These are phyloP conservation scores for Fusarium sp. DNA, from an alignment of 2,329 filamentous ascomycete genomes.

Conservation along the genomic window DNA sequence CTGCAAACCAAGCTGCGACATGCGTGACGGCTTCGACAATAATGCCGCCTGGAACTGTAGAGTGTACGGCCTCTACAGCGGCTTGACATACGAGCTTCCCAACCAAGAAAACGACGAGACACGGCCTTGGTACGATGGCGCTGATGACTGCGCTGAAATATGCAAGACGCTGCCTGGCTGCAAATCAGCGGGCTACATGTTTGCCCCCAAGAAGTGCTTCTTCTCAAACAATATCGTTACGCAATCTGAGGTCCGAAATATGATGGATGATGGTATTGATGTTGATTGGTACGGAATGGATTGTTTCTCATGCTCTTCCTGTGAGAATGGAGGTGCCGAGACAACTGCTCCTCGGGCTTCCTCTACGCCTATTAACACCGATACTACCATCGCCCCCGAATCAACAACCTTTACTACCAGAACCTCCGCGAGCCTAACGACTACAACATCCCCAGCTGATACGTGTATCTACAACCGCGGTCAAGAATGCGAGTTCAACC, in stretches of 20 bases:
- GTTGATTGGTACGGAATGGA: not conserved
- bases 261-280: not conserved
- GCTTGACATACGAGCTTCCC: not conserved
- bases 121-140: not conserved
- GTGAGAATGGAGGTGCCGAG: not conserved
- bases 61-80: not conserved
- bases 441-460: not conserved
- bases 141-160: not conserved
- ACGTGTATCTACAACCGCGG: slow-evolving; percentile 1
- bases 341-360: not conserved
- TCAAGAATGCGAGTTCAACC: slow-evolving; percentile 5
- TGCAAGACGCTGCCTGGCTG: not conserved
- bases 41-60: not conserved
- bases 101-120: not conserved
- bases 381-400: not conserved
- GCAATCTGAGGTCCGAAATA: fast-evolving
- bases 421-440: not conserved
- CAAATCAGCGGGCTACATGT: not conserved
- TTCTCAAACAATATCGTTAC: not conserved
- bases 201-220: not conserved
- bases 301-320: not conserved
- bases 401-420: not conserved
- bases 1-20: not conserved
- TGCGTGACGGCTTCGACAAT: fast-evolving
- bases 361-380: not conserved